These are phyloP conservation scores for Breviolum minutum DNA, from an alignment of 73 alveolate species.

Conservation along the genomic window DNA sequence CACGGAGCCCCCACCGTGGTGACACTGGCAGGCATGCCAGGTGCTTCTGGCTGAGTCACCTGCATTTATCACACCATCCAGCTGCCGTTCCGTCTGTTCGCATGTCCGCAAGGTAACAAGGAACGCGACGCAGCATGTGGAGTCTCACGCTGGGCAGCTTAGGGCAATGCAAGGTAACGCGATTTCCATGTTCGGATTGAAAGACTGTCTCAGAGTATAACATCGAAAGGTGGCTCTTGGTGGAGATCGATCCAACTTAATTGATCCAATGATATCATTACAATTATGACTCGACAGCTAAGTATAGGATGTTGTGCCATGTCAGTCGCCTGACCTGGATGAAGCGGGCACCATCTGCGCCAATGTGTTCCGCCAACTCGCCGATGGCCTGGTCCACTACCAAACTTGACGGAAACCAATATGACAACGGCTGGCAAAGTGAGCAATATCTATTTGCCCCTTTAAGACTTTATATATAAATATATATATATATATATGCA, in stretches of 20 bases:
- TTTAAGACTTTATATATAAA: too few species aligned
- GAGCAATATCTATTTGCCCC: too few species aligned
- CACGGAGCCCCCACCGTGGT: too few species aligned
- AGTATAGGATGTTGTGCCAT: too few species aligned
- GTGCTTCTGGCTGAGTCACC: too few species aligned
- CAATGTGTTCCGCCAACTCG: slow-evolving; percentile 65
- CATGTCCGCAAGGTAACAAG: background rate
- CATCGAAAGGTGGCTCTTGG: too few species aligned
- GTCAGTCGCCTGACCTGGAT: background rate
- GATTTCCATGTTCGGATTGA: background rate
- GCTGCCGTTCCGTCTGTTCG: background rate
- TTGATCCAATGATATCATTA: background rate
- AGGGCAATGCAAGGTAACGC: background rate
- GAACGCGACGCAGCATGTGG: background rate
- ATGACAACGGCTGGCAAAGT: too few species aligned
- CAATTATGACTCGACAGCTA: background rate
- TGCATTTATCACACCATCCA: too few species aligned
- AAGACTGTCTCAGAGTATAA: background rate
- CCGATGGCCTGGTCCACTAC: slow-evolving; percentile 30
- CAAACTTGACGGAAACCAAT: background rate
- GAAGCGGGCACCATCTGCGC: slow-evolving; percentile 70
- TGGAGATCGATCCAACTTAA: too few species aligned
- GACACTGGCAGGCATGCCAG: too few species aligned
- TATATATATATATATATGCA: background rate
- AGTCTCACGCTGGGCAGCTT: background rate